phyloP scores from a whole-genome alignment of 495 filamentous ascomycete genomes.

The Pseudevernia furfuracea region DNA sequence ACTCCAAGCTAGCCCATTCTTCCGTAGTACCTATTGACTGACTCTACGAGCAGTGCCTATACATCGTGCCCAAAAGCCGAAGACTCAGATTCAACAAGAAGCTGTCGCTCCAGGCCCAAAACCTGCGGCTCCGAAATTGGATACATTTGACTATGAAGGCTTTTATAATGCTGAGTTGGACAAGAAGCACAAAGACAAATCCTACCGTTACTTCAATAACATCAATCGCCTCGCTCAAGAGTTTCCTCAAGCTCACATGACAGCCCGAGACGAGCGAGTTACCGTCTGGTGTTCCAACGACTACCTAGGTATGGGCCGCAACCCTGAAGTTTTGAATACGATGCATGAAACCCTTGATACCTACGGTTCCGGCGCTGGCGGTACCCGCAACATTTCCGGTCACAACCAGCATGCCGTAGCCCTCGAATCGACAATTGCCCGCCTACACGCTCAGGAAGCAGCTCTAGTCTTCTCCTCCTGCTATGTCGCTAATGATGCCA shows the following conservation, averaged over 20 bases:
- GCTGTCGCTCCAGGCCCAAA: slow-evolving; percentile 33
- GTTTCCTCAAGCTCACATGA: slow-evolving; percentile 90
- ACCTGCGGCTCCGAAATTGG: slow-evolving; percentile 38
- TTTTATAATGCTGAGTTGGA: slow-evolving; percentile 86
- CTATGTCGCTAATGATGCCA: slow-evolving; percentile 97
- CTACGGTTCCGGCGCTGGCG: slow-evolving; percentile 92
- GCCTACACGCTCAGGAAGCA: slow-evolving; percentile 82
- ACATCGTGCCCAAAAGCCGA: slow-evolving; percentile 20
- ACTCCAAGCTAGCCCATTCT: neutral
- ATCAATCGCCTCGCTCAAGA: slow-evolving; percentile 97
- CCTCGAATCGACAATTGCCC: slow-evolving; percentile 76
- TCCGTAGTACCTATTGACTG: neutral
- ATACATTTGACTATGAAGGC: slow-evolving; percentile 77
- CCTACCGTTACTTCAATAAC: slow-evolving; percentile 99
- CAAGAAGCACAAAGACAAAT: slow-evolving; percentile 99
- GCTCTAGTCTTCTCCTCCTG: slow-evolving; percentile 94
- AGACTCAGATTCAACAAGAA: slow-evolving; percentile 14
- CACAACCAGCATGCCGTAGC: slow-evolving; percentile 91
- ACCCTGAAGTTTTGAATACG: slow-evolving; percentile 71
- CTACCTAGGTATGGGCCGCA: slow-evolving; percentile 95
- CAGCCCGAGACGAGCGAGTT: slow-evolving; percentile 75
- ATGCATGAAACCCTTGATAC: slow-evolving; percentile 95
- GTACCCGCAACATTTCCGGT: slow-evolving; percentile 94
- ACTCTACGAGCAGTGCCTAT: slow-evolving; percentile 18
- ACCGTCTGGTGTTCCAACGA: slow-evolving; percentile 99